A percentile compares a stretch with the other conserved stretches of the same genome.
These are phyloP conservation scores for Trichoderma semiorbis DNA, from an alignment of 2,329 filamentous ascomycete genomes.

Conservation along the genomic window DNA sequence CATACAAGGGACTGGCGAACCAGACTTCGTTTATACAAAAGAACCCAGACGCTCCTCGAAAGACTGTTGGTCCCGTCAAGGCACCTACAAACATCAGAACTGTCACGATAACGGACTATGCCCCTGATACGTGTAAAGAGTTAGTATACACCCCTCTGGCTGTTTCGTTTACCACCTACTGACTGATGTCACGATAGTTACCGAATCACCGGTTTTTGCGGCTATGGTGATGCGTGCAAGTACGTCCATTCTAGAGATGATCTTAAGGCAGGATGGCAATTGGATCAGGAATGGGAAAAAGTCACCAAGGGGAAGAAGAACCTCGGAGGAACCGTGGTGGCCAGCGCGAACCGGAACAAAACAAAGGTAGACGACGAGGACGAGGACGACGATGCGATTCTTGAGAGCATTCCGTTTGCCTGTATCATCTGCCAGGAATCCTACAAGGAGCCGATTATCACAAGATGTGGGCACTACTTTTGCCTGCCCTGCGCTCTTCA, in stretches of 20 bases:
- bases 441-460: conserved; percentile 78
- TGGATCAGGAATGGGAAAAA: conserved; percentile 91
- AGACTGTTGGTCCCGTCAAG: conserved; percentile 80
- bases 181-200: neutral
- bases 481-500: conserved; percentile 86
- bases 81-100: conserved; percentile 85
- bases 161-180: neutral
- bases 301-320: conserved; percentile 69
- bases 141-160: neutral
- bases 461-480: conserved; percentile 93
- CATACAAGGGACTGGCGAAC: conserved; percentile 72
- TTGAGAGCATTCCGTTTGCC: conserved; percentile 83
- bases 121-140: conserved; percentile 93
- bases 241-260: conserved; percentile 74
- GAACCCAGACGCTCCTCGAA: conserved; percentile 68
- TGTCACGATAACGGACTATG: conserved; percentile 85
- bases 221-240: conserved; percentile 54
- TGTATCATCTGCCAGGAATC: conserved; percentile 80
- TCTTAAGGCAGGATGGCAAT: conserved; percentile 89
- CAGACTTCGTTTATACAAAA: conserved; percentile 74
- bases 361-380: conserved; percentile 30
- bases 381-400: conserved; percentile 51
- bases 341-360: conserved; percentile 51
- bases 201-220: conserved; percentile 33
- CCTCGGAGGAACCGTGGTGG: conserved; percentile 57